These are phyloP conservation scores for Teunomyces tritomae DNA, from an alignment of 805 yeast species.

Conservation along the genomic window DNA sequence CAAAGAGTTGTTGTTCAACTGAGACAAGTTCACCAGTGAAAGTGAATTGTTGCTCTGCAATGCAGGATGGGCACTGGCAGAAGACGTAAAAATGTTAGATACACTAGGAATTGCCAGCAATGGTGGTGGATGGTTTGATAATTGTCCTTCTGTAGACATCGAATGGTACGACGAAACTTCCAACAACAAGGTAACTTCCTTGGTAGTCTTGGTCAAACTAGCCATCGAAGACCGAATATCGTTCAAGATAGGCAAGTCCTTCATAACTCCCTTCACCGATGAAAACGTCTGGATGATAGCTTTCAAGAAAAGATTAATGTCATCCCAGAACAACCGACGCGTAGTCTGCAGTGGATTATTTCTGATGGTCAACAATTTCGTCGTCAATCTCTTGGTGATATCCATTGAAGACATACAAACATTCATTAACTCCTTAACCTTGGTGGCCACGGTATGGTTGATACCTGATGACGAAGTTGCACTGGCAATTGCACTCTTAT, in stretches of 20 bases:
- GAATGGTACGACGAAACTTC: constrained; percentile 47
- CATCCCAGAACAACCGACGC: constrained; percentile 76
- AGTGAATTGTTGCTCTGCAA: constrained; percentile 8
- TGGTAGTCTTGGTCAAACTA: constrained; percentile 79
- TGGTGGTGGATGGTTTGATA: constrained; percentile 19
- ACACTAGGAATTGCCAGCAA: constrained; percentile 30
- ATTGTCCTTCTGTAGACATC: constrained; percentile 21
- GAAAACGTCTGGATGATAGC: constrained; percentile 82
- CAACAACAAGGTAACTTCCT: constrained; percentile 84
- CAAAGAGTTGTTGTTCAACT: constrained; percentile 5
- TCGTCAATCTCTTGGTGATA: constrained; percentile 64
- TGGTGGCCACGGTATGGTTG: constrained; percentile 50
- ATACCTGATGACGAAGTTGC: constrained; percentile 23
- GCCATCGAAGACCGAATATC: constrained; percentile 81
- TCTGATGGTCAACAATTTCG: constrained; percentile 50
- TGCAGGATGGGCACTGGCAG: constrained; percentile 25
- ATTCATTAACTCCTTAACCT: constrained; percentile 72
- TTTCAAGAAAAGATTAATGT: constrained; percentile 75
- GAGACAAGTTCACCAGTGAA: constrained; percentile 14
- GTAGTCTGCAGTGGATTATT: constrained; percentile 48
- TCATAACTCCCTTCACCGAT: constrained; percentile 76
- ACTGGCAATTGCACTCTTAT: constrained; percentile 57
- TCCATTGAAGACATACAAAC: constrained; percentile 82
- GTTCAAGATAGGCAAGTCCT: constrained; percentile 73
- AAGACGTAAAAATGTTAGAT: constrained; percentile 33